Evolutionary conservation across 164 flowering plant species (phyloP).

Genomic region (Chimonanthus salicifolius): DNA sequence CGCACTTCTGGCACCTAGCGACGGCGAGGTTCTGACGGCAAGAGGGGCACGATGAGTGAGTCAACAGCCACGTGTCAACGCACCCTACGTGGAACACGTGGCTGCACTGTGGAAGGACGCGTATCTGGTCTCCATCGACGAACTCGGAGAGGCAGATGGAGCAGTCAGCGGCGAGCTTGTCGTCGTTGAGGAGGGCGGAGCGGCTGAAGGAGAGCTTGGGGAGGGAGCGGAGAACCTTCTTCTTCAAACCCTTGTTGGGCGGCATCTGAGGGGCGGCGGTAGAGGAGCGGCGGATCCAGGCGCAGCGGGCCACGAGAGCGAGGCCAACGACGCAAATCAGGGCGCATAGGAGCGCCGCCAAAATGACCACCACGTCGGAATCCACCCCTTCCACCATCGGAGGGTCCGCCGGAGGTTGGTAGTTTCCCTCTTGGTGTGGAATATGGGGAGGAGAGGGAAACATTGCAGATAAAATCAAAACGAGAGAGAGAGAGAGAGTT

Average conservation of each 20-base stretch:
- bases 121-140: constrained; percentile 62
- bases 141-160: constrained; percentile 84
- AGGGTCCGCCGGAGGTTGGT: constrained; percentile 6
- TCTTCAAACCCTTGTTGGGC: constrained; percentile 77
- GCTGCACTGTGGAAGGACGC: constrained; percentile 79
- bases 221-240: constrained; percentile 63
- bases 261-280: constrained; percentile 12
- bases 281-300: constrained; percentile 66
- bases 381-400: constrained; percentile 26
- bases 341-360: constrained; percentile 87
- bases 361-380: constrained; percentile 82
- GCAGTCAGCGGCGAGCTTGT: constrained; percentile 44
- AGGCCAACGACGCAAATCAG: constrained; percentile 87
- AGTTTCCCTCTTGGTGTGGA: too few species aligned
- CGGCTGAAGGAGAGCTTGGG: constrained; percentile 45
- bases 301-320: constrained; percentile 80
- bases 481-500: too few species aligned
- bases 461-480: too few species aligned
- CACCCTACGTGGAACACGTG: constrained; percentile 82
- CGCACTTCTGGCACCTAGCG: constrained; percentile 53
- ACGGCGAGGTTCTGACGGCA: constrained; percentile 65
- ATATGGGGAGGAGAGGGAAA: too few species aligned
- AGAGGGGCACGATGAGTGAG: constrained; percentile 83
- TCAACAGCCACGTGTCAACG: constrained; percentile 76
- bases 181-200: constrained; percentile 20